Evolutionary conservation across 2,329 filamentous ascomycete genomes (phyloP).

Genomic region (Keithomyces neogunnii): DNA sequence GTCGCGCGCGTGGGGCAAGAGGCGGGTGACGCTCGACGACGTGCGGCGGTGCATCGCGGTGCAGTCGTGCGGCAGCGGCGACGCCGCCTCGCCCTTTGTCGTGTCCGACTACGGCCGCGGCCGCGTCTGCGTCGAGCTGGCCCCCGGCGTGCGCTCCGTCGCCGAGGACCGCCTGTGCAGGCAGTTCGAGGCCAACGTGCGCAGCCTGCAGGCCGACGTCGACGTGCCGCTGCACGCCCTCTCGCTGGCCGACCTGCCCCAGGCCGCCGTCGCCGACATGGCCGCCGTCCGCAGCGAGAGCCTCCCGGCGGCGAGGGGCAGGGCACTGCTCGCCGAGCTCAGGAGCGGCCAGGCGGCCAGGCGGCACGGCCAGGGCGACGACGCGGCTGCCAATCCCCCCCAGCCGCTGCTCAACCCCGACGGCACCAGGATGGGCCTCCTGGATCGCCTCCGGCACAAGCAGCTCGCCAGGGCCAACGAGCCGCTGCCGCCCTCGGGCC

Average conservation of each 20-base stretch:
- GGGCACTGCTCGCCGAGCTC: conserved; percentile 60
- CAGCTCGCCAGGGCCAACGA: conserved; percentile 50
- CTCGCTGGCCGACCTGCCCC: conserved; percentile 42
- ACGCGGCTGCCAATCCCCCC: conserved; percentile 13
- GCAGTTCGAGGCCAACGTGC: conserved; percentile 46
- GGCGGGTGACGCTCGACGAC: conserved; percentile 56
- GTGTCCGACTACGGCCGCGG: conserved; percentile 44
- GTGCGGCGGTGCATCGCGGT: conserved; percentile 59
- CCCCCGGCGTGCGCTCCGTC: conserved; percentile 29
- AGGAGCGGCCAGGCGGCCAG: conserved; percentile 51
- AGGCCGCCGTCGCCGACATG: conserved; percentile 26
- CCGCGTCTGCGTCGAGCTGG: conserved; percentile 51
- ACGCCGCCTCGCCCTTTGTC: conserved; percentile 29
- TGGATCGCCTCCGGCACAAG: conserved; percentile 70
- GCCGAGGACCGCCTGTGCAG: conserved; percentile 44
- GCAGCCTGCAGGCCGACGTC: conserved; percentile 32
- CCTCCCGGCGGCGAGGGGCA: conserved; percentile 55
- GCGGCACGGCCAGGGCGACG: conserved; percentile 30
- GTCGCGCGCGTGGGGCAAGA: conserved; percentile 64
- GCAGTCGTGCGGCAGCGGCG: conserved; percentile 29
- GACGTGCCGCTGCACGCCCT: conserved; percentile 40
- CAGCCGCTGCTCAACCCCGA: conserved; percentile 28
- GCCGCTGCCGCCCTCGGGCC: conserved; percentile 44
- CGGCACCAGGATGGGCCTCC: conserved; percentile 53
- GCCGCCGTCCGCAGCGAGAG: conserved; percentile 33